Evolutionary conservation across 192 early-diverging fungal genomes (phyloP).

Genomic region (Dissophora ornata): DNA sequence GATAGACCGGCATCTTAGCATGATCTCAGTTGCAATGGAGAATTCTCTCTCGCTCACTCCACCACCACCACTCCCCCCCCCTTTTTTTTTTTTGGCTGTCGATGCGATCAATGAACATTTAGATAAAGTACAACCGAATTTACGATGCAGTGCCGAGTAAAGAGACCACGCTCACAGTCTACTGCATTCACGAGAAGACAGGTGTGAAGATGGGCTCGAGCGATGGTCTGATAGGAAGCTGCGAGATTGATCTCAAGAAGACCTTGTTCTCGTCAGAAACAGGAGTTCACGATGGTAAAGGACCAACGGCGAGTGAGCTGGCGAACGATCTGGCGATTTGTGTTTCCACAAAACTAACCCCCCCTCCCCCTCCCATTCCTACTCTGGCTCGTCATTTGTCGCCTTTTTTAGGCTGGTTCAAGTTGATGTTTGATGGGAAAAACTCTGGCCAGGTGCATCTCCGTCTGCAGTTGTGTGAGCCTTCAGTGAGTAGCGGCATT

Average conservation of each 20-base stretch:
- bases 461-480: slow-evolving; percentile 27
- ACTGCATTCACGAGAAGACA: slow-evolving; percentile 38
- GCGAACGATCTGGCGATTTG: no score
- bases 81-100: background rate
- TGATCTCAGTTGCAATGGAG: no score
- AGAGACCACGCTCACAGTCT: slow-evolving; percentile 29
- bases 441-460: slow-evolving; percentile 39
- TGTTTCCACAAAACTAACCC: no score
- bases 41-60: no score
- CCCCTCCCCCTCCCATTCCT: no score
- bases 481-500: slow-evolving; percentile 23
- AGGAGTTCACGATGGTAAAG: slow-evolving; percentile 26
- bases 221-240: slow-evolving; percentile 47
- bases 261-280: slow-evolving; percentile 9
- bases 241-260: slow-evolving; percentile 45
- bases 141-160: slow-evolving; percentile 5
- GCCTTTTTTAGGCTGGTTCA: slow-evolving; percentile 41
- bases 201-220: slow-evolving; percentile 36
- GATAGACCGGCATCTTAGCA: no score
- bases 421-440: slow-evolving; percentile 32
- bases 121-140: slow-evolving; percentile 43
- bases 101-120: background rate
- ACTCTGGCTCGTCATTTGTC: no score
- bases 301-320: no score
- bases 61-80: no score